These are phyloP conservation scores for Fraxinus baroniana DNA, from an alignment of 305 asterid genomes.

Conservation along the genomic window DNA sequence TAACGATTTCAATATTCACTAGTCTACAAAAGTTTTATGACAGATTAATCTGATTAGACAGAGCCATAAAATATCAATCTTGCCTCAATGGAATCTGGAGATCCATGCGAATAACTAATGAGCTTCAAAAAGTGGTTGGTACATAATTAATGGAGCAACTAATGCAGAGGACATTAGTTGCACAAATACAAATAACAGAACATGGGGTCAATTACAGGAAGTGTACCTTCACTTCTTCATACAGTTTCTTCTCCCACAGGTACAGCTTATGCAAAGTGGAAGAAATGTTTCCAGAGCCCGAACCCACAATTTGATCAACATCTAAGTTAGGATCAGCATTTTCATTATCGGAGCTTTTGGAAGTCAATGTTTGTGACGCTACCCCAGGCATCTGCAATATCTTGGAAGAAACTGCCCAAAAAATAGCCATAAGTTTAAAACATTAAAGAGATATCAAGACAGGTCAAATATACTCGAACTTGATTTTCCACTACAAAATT, in stretches of 20 bases:
- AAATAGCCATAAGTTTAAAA: conserved; percentile 18
- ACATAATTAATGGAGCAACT: conserved; percentile 31
- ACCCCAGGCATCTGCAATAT: conserved; percentile 58
- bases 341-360: conserved; percentile 41
- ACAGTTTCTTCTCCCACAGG: conserved; percentile 96
- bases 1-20: background rate
- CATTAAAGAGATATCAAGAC: conserved; percentile 18
- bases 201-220: conserved; percentile 13
- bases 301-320: conserved; percentile 55
- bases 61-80: background rate
- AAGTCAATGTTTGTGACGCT: conserved; percentile 66
- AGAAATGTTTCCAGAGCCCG: conserved; percentile 71
- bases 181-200: conserved; percentile 8
- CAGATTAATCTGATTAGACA: background rate
- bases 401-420: conserved; percentile 70
- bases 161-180: conserved; percentile 24
- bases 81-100: background rate
- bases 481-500: background rate
- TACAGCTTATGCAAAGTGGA: conserved; percentile 81
- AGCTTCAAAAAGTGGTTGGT: background rate
- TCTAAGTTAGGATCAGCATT: conserved; percentile 52
- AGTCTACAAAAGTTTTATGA: background rate
- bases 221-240: conserved; percentile 91
- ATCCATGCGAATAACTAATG: background rate
- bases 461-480: conserved; percentile 10